phyloP scores from a whole-genome alignment of 225 moss, liverwort and hornwort genomes.

The Polytrichum commune region DNA sequence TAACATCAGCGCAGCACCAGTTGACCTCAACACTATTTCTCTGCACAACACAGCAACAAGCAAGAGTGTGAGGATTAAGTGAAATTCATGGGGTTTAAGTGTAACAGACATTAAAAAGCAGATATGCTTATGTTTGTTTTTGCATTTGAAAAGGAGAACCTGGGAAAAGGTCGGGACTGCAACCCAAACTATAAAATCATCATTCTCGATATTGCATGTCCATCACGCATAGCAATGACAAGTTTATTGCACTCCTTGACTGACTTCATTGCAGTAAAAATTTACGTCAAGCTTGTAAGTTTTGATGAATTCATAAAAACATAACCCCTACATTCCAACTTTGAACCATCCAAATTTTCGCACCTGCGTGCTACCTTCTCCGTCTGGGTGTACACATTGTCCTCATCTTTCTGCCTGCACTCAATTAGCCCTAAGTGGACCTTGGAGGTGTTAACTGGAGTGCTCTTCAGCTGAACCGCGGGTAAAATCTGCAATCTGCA shows the following conservation, averaged over 20 bases:
- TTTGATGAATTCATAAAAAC: too few relatives aligned
- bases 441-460: conserved; percentile 3
- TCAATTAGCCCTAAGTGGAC: conserved; percentile 12
- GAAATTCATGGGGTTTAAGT: not conserved
- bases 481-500: conserved; percentile 28
- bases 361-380: conserved; percentile 41
- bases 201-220: not conserved
- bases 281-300: too few relatives aligned
- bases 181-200: too few relatives aligned
- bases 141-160: not conserved
- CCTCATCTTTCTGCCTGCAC: conserved; percentile 23
- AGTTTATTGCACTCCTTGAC: not conserved
- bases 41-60: conserved; percentile 33
- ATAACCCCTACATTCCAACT: not conserved
- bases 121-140: not conserved
- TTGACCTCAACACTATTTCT: conserved; percentile 61
- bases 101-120: not conserved
- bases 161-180: too few relatives aligned
- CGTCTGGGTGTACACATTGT: conserved; percentile 5
- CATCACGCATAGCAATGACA: not conserved
- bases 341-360: not conserved
- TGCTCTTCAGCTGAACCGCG: conserved; percentile 7
- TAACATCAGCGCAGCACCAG: conserved; percentile 51
- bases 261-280: too few relatives aligned
- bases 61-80: conserved; percentile 1